Evolutionary conservation across 2,329 filamentous ascomycete genomes (phyloP), one percentile per base, ranked within the genome.

Genomic region (Pseudonectria foliicola): DNA sequence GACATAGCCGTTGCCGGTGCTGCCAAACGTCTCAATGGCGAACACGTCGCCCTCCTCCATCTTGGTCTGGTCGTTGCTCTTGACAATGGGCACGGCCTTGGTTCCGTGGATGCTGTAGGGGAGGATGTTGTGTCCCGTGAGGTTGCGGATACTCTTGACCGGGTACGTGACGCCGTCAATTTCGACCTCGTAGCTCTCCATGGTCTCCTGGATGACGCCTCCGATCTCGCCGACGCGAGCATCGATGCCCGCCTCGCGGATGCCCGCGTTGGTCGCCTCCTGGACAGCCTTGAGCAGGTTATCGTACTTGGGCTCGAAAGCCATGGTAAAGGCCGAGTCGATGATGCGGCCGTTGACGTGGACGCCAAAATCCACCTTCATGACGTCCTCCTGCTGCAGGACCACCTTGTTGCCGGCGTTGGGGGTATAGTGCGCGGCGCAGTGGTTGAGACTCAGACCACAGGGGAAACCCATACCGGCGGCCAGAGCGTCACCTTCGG

Each of bases 31-130:
- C 68, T 95, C 89, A 50, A 95, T 94, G 45, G 89, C 89, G 60
- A 93, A 96, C 13, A 88, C 81, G 56, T 96, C 89, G 27, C 88
- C 88, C 64, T 95, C 90, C 66, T 95, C 89, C 90, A 96, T 96
- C 73, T 94, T 95, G 34, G 87, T 93, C 59, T 82, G 79, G 54
- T 94, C 86, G 43, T 77, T 76, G 43, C 79, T 82, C 69, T 94
- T 94, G 45, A 95, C 87, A 53, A 95, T 95, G 0, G 89, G 90
- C 33, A 95, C 86, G 47, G 85, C 88, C 72, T 95, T 95, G 52
- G 79, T 84, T 38, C 89, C 88, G 64, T 95, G 89, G 51, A 95
- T 95, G 59, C 79, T 80, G 68, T 89, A 92, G 42, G 80, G 88
- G 37, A 85, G 72, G 54, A 95, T 95, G 48, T 85, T 90, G 67